Evolutionary conservation across 2,329 filamentous ascomycete genomes (phyloP).

Genomic region (Periconia macrospinosa): DNA sequence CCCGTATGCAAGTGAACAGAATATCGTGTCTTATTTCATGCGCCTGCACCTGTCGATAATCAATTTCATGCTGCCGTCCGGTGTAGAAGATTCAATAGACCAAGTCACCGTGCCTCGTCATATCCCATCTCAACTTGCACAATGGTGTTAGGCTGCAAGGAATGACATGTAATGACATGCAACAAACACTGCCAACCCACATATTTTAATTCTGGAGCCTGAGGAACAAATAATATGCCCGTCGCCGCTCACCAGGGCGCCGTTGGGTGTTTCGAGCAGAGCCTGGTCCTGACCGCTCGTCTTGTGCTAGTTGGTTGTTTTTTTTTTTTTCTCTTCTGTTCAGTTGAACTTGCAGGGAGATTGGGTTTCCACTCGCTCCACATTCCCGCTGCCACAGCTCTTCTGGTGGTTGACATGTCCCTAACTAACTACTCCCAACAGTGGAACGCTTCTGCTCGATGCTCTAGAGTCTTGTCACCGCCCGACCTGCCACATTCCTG

Average conservation of each 20-base stretch:
- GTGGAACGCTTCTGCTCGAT: no score
- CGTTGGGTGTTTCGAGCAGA: slow-evolving; percentile 20
- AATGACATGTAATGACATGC: background rate
- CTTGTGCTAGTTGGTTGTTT: no score
- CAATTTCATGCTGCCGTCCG: no score
- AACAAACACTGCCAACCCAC: slow-evolving; percentile 4
- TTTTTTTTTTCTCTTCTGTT: no score
- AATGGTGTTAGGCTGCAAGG: background rate
- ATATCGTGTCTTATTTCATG: background rate
- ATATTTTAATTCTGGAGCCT: background rate
- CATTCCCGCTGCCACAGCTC: slow-evolving; percentile 21
- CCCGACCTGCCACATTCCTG: background rate
- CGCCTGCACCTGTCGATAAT: no score
- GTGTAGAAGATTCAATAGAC: no score
- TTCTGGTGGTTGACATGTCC: slow-evolving; percentile 2
- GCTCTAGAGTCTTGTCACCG: background rate
- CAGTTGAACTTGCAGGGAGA: slow-evolving; percentile 4
- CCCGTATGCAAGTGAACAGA: background rate
- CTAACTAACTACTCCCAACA: background rate
- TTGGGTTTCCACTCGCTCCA: slow-evolving; percentile 30
- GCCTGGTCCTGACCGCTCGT: slow-evolving; percentile 24
- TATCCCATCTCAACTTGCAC: no score
- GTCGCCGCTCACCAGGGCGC: slow-evolving; percentile 13
- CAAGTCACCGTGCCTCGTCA: no score
- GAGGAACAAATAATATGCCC: background rate